Percentiles rank a stretch among this genome's conserved stretches.
These are phyloP conservation scores for Morella rubra DNA, from an alignment of 306 rosid species.

Conservation along the genomic window DNA sequence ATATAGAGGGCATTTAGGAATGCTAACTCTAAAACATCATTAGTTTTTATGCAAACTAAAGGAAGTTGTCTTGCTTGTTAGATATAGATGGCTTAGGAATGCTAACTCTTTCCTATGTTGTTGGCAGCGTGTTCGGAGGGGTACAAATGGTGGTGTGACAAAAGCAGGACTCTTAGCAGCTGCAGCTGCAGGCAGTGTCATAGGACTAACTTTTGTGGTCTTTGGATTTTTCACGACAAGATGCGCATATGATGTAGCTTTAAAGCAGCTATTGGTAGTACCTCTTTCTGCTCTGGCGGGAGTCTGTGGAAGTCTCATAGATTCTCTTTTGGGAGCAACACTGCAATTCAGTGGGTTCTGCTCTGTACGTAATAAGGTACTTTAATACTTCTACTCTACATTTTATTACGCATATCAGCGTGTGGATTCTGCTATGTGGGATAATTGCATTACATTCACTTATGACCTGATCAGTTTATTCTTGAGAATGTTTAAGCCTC, in stretches of 20 bases:
- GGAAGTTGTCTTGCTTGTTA: slow-evolving; percentile 9
- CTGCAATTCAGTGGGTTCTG: slow-evolving; percentile 90
- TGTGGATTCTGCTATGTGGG: slow-evolving; percentile 13
- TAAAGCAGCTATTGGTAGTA: slow-evolving; percentile 74
- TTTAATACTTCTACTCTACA: neutral
- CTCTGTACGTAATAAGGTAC: slow-evolving; percentile 78
- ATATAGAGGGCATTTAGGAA: slow-evolving; percentile 16
- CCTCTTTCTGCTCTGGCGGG: slow-evolving; percentile 79
- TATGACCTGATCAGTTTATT: neutral
- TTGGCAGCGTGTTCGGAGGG: slow-evolving; percentile 76
- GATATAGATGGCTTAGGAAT: slow-evolving; percentile 16
- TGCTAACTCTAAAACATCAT: slow-evolving; percentile 6
- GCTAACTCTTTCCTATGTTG: slow-evolving; percentile 17
- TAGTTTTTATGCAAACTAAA: slow-evolving; percentile 6
- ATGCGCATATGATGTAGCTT: slow-evolving; percentile 43
- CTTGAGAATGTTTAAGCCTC: slow-evolving; percentile 14
- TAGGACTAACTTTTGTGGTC: slow-evolving; percentile 63
- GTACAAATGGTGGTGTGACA: slow-evolving; percentile 92
- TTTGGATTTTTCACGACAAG: slow-evolving; percentile 55
- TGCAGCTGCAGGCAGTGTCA: slow-evolving; percentile 67
- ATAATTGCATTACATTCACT: neutral
- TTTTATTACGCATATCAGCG: neutral
- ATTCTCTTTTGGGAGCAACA: slow-evolving; percentile 95
- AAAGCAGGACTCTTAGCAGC: slow-evolving; percentile 83
- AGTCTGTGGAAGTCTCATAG: slow-evolving; percentile 70